Evolutionary conservation across 164 flowering plant genomes (phyloP), one percentile per base, ranked within the genome.

Genomic region (Annona cherimola): DNA sequence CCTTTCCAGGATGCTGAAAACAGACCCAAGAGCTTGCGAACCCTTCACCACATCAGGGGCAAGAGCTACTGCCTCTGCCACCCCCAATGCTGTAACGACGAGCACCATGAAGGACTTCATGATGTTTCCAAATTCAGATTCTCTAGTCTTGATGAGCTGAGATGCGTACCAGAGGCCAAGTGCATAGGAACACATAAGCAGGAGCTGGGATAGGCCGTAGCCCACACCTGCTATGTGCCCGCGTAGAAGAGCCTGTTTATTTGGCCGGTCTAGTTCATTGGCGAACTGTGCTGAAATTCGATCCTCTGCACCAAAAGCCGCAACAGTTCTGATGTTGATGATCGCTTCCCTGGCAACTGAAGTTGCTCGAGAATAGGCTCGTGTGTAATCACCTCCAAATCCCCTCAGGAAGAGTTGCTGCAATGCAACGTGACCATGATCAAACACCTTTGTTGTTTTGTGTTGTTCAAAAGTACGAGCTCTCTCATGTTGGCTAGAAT

Each of bases 91-190:
- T 5, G 94, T 86, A 65, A 88, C 71, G 18, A 90, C 77, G 73
- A 92, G 67, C 68, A 90, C 85, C 89, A 90, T 85, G 83, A 87
- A 89, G 67, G 88, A 79, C 75, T 88, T 89, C 68, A 90, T 86
- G 57, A 83, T 77, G 67, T 88, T 81, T n/a, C 88, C 87, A 62
- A 93, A 90, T 54, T 82, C 80, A 12, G 93, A 81, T 19, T 75
- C 69, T 18, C 76, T 81, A 3, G 78, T 77, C 74, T 73, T 81
- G 69, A 92, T 80, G 7, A 90, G 82, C 35, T 81, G 63, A 42
- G 94, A 87, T 41, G 85, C 92, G 72, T 92, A 89, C 96, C 96
- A 90, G 41, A 92, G 92, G 64, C 84, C 91, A 11, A 90, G 80
- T 7, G 90, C 89, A 66, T 90, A 90, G 16, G 96, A 87, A 70